Conservation (phyloP, 331 rosid species). For the Quercus phellos region DNA sequence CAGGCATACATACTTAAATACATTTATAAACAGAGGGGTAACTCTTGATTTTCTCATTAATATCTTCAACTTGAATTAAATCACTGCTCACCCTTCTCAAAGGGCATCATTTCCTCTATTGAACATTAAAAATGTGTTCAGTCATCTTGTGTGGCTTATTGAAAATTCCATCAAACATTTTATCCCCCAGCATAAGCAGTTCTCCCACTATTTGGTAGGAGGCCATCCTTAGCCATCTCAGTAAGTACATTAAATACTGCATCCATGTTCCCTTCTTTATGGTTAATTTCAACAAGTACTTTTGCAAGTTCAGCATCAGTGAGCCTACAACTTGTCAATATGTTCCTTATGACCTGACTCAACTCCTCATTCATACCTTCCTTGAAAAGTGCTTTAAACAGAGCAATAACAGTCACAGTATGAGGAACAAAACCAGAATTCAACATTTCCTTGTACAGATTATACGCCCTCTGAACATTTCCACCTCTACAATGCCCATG, state of each 20-base stretch:
- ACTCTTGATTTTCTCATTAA: no score
- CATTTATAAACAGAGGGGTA: no score
- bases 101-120: background rate
- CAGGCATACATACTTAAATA: no score
- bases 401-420: constrained; percentile 59
- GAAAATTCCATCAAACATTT: background rate
- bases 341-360: constrained; percentile 47
- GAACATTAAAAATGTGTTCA: background rate
- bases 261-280: constrained; percentile 84
- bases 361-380: constrained; percentile 61
- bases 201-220: constrained; percentile 60
- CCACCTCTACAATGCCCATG: constrained; percentile 81
- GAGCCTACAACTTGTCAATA: constrained; percentile 55
- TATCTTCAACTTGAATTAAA: no score
- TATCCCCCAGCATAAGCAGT: constrained; percentile 13
- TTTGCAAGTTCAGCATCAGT: constrained; percentile 70
- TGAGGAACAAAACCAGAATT: constrained; percentile 59
- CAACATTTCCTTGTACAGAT: constrained; percentile 61
- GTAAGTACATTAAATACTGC: constrained; percentile 56
- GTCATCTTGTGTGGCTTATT: background rate
- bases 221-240: constrained; percentile 81
- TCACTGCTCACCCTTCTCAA: no score
- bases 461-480: constrained; percentile 58
- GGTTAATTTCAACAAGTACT: constrained; percentile 61
- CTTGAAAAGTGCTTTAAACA: constrained; percentile 52